A percentile compares a stretch with the other conserved stretches of the same genome.
phyloP scores from a whole-genome alignment of 495 filamentous ascomycete species.

The Oidiodendron maius region DNA sequence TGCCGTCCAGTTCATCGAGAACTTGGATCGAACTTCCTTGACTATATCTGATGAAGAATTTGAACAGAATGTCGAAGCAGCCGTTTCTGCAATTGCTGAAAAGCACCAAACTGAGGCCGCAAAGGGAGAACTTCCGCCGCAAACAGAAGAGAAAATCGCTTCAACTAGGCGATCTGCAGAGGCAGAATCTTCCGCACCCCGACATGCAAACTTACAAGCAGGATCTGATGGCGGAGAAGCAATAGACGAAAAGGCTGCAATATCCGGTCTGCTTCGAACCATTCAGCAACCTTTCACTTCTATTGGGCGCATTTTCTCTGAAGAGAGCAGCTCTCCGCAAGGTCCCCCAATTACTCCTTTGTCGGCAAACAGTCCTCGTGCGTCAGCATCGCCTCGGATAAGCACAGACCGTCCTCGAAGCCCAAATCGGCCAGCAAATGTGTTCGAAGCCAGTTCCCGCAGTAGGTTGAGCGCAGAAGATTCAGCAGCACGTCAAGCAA shows the following conservation, averaged over 20 bases:
- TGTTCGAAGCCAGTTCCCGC: conserved; percentile 27
- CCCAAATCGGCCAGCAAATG: conserved; percentile 25
- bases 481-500: conserved; percentile 88
- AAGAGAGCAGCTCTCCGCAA: conserved; percentile 46
- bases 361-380: conserved; percentile 48
- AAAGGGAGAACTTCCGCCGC: conserved; percentile 27
- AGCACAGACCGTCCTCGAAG: conserved; percentile 35
- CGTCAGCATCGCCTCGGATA: conserved; percentile 46
- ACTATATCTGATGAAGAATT: conserved; percentile 95
- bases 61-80: conserved; percentile 88
- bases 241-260: conserved; percentile 66
- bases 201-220: conserved; percentile 30
- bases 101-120: conserved; percentile 52
- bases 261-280: conserved; percentile 79
- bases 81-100: conserved; percentile 94
- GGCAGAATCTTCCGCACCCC: conserved; percentile 43
- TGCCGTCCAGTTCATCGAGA: conserved; percentile 95
- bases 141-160: conserved; percentile 56
- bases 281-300: conserved; percentile 90
- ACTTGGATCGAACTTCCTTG: conserved; percentile 84
- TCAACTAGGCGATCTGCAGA: conserved; percentile 51
- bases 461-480: conserved; percentile 67
- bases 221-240: conserved; percentile 47
- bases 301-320: conserved; percentile 96
- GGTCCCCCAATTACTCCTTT: conserved; percentile 52